These are phyloP conservation scores for Solanum chacoense DNA, from an alignment of 305 asterid genomes.

Conservation along the genomic window DNA sequence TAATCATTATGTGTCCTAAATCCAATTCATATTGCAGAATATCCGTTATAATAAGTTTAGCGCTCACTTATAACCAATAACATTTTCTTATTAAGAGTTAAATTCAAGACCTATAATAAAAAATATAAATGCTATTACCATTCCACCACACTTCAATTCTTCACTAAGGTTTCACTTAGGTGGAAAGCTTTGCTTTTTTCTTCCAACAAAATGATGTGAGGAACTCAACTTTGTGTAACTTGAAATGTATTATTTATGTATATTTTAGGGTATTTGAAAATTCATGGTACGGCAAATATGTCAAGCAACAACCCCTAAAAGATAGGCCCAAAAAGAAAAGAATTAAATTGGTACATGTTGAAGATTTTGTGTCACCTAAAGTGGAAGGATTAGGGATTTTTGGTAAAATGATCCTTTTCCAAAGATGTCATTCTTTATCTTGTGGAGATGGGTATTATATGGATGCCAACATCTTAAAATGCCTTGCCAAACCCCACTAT, in stretches of 20 bases:
- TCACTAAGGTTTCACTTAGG: conserved; percentile 28
- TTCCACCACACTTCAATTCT: background rate
- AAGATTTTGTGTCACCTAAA: conserved; percentile 34
- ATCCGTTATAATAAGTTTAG: background rate
- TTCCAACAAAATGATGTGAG: conserved; percentile 34
- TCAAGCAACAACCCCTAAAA: background rate
- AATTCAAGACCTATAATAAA: background rate
- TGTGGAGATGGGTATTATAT: background rate
- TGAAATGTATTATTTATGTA: background rate
- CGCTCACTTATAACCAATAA: background rate
- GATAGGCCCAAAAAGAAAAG: conserved; percentile 5
- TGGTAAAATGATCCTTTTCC: conserved; percentile 11
- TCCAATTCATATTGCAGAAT: background rate
- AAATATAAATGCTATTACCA: background rate
- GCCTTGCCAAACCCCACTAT: background rate
- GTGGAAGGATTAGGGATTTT: conserved; percentile 19
- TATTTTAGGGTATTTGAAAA: background rate
- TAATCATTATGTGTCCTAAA: background rate
- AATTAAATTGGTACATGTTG: background rate
- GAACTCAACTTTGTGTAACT: conserved; percentile 23
- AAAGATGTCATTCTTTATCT: background rate
- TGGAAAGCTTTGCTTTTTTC: conserved; percentile 20
- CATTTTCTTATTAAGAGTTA: background rate
- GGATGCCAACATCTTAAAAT: conserved; percentile 11
- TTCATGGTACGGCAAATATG: conserved; percentile 27